Conservation (phyloP, 257 asterid genomes). For the Solanum pinnatisectum region DNA sequence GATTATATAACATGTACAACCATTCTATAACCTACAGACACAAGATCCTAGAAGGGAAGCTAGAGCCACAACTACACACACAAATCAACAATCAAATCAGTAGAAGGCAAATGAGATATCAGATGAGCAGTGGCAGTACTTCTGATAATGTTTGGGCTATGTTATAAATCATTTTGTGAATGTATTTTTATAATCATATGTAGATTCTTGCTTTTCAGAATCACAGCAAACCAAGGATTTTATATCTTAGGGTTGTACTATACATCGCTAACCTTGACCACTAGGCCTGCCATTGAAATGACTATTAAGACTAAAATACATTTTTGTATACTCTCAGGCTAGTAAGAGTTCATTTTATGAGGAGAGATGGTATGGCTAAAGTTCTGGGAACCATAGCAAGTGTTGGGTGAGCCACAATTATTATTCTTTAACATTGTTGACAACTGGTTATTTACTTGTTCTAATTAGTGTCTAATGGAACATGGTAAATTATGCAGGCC, state of each 20-base stretch:
- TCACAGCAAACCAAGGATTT: conserved; percentile 81
- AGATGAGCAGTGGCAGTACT: too few species aligned
- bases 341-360: conserved; percentile 34
- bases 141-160: too few species aligned
- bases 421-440: conserved; percentile 40
- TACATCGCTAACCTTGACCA: conserved; percentile 45
- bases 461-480: background rate
- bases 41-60: too few species aligned
- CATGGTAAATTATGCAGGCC: conserved; percentile 31
- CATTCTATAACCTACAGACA: too few species aligned
- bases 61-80: too few species aligned
- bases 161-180: too few species aligned
- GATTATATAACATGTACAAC: too few species aligned
- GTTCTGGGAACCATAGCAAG: conserved; percentile 60
- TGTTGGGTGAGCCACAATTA: conserved; percentile 64
- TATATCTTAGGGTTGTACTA: conserved; percentile 65
- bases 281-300: background rate
- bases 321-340: conserved; percentile 16
- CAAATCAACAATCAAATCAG: too few species aligned
- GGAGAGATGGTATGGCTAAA: conserved; percentile 67
- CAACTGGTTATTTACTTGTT: background rate
- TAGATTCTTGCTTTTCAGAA: conserved; percentile 15
- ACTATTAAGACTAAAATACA: background rate
- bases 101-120: too few species aligned
- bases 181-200: background rate